A percentile compares a stretch with the other conserved stretches of the same genome.
Evolutionary conservation across 1,284 basidiomycete genomes (phyloP).

Genomic region (Xerocomus minutiporus): DNA sequence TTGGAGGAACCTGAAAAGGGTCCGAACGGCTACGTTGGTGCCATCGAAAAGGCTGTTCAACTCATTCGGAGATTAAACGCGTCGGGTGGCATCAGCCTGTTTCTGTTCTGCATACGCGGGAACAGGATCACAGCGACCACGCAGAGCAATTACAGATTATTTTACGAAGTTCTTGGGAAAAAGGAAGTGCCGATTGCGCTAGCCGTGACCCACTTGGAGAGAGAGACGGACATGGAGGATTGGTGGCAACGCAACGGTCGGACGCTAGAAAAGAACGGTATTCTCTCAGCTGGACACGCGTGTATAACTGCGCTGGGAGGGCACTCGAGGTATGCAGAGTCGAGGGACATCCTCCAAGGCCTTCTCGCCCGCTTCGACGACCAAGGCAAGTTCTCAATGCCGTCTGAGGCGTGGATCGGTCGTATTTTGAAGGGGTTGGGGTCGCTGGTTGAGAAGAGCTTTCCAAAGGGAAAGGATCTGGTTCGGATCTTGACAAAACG

Average conservation of each 20-base stretch:
- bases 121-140: constrained; percentile 23
- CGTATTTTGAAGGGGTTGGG: constrained; percentile 24
- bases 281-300: constrained; percentile 25
- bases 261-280: constrained; percentile 19
- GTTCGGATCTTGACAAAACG: constrained; percentile 26
- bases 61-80: constrained; percentile 25
- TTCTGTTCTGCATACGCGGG: constrained; percentile 35
- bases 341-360: constrained; percentile 13
- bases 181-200: constrained; percentile 31
- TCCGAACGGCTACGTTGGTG: constrained; percentile 19
- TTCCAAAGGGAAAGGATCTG: constrained; percentile 28
- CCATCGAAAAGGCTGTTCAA: constrained; percentile 28
- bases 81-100: constrained; percentile 27
- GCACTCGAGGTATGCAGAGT: constrained; percentile 18
- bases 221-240: constrained; percentile 29
- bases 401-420: constrained; percentile 26
- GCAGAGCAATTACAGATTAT: constrained; percentile 29
- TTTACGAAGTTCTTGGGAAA: constrained; percentile 30
- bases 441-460: constrained; percentile 17
- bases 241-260: constrained; percentile 29
- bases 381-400: constrained; percentile 29
- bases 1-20: constrained; percentile 27
- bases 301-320: constrained; percentile 26
- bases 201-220: constrained; percentile 30
- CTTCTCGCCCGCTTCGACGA: constrained; percentile 19